Percentiles rank a stretch among this genome's conserved stretches.
Conservation (phyloP, 306 rosid species). For the Geum urbanum region DNA sequence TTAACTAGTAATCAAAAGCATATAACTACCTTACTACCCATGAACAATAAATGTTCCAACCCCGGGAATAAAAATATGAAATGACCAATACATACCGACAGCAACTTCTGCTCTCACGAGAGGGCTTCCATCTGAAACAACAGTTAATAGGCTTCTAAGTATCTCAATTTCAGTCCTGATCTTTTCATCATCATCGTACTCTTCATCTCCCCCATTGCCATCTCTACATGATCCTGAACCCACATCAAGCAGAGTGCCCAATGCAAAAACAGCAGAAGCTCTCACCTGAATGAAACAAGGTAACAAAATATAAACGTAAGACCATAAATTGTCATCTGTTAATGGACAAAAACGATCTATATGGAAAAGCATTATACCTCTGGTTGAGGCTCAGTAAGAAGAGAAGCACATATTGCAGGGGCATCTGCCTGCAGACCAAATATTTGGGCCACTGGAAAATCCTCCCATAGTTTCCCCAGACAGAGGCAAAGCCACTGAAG, state of each 20-base stretch:
- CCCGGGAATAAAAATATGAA: constrained; percentile 17
- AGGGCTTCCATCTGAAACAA: constrained; percentile 96
- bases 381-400: constrained; percentile 81
- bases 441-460: constrained; percentile 70
- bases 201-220: constrained; percentile 76
- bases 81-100: constrained; percentile 70
- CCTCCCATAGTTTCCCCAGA: constrained; percentile 97
- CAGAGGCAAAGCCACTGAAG: constrained; percentile 99
- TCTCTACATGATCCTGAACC: constrained; percentile 66
- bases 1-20: constrained; percentile 3
- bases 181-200: constrained; percentile 84
- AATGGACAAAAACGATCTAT: constrained; percentile 16
- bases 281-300: constrained; percentile 69
- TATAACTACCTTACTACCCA: neutral
- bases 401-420: constrained; percentile 59
- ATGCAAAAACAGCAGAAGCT: constrained; percentile 92
- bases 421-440: constrained; percentile 82
- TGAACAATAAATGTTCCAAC: constrained; percentile 4
- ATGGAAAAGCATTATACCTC: constrained; percentile 54
- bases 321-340: constrained; percentile 3
- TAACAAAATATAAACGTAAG: constrained; percentile 10
- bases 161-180: constrained; percentile 80
- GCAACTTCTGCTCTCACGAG: constrained; percentile 97
- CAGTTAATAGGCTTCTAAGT: constrained; percentile 64
- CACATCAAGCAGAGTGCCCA: constrained; percentile 89